A percentile compares a stretch with the other conserved stretches of the same genome.
Evolutionary conservation across 2,329 filamentous ascomycete genomes (phyloP).

Genomic region (Aspergillus tanneri): DNA sequence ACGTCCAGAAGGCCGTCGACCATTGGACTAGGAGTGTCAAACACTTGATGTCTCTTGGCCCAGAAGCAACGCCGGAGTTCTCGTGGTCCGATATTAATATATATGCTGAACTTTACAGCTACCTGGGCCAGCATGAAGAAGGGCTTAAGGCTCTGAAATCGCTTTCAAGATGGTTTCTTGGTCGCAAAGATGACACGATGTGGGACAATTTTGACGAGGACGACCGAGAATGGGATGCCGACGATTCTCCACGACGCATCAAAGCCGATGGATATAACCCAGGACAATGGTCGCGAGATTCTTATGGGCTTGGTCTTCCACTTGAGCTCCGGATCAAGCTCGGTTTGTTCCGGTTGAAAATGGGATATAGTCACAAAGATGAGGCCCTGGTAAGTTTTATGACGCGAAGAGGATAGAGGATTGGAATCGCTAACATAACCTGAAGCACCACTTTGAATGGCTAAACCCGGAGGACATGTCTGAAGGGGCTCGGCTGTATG

Average conservation of each 20-base stretch:
- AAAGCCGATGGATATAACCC: constrained; percentile 61
- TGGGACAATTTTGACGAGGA: constrained; percentile 74
- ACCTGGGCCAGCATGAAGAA: constrained; percentile 60
- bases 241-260: constrained; percentile 65
- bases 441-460: constrained; percentile 65
- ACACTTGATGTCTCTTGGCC: constrained; percentile 47
- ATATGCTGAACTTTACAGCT: constrained; percentile 76
- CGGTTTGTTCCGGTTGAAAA: constrained; percentile 74
- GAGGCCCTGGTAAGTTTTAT: constrained; percentile 68
- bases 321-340: constrained; percentile 81
- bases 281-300: constrained; percentile 52
- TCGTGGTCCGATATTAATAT: constrained; percentile 83
- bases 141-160: constrained; percentile 70
- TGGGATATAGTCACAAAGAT: constrained; percentile 59
- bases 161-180: constrained; percentile 78
- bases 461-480: constrained; percentile 63
- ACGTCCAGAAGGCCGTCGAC: constrained; percentile 49
- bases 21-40: constrained; percentile 55
- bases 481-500: constrained; percentile 54
- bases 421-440: constrained; percentile 6
- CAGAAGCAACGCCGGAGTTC: constrained; percentile 48
- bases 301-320: constrained; percentile 73
- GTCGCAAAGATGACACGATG: constrained; percentile 67
- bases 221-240: constrained; percentile 84
- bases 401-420: neutral